phyloP scores from a whole-genome alignment of 805 yeast species.

The Ogataea degrootiae region DNA sequence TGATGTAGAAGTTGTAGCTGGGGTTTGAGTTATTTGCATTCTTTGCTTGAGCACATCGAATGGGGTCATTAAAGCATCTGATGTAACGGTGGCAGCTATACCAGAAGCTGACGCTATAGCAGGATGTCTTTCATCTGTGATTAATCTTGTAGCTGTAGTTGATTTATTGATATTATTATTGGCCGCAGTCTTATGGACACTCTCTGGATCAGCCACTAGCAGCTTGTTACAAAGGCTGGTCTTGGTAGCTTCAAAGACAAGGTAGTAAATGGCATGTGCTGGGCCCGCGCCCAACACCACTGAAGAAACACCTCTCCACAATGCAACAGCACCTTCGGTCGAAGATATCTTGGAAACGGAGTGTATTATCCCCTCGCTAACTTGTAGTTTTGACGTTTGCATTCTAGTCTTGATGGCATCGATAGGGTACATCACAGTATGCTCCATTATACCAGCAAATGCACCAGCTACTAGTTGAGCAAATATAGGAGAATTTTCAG shows the following conservation, averaged over 20 bases:
- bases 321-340: constrained; percentile 79
- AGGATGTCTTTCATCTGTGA: constrained; percentile 69
- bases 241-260: constrained; percentile 85
- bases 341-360: constrained; percentile 75
- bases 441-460: constrained; percentile 99
- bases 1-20: background rate
- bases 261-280: constrained; percentile 94
- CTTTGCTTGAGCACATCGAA: constrained; percentile 94
- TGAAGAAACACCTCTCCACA: constrained; percentile 92
- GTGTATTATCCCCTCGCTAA: constrained; percentile 46
- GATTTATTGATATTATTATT: constrained; percentile 19
- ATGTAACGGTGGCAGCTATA: constrained; percentile 84
- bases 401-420: constrained; percentile 95
- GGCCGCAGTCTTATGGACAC: background rate
- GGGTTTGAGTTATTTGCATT: constrained; percentile 56
- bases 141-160: constrained; percentile 31
- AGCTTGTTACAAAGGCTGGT: constrained; percentile 42
- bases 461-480: constrained; percentile 93
- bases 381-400: constrained; percentile 50
- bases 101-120: constrained; percentile 84
- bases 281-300: constrained; percentile 98
- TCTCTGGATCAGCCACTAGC: constrained; percentile 23
- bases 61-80: constrained; percentile 96
- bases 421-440: constrained; percentile 92
- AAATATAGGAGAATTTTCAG: constrained; percentile 74